Evolutionary conservation across 345 rosid species (phyloP), one percentile per base, ranked within the genome.

Genomic region (Eucalyptus caleyi): DNA sequence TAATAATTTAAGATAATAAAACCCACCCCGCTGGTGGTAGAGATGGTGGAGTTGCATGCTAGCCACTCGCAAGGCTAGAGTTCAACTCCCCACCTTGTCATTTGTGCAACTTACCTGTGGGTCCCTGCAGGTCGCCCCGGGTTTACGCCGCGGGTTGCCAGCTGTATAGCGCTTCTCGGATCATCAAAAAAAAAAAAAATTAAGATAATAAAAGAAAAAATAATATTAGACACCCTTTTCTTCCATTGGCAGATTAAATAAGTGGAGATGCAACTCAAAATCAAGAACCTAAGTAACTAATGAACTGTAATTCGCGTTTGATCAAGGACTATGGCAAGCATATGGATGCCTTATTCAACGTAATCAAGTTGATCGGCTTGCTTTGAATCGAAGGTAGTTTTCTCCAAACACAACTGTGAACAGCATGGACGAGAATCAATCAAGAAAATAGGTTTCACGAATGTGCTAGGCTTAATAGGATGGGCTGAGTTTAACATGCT

Each of bases 41-140:
- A 49, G 50, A 49, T 49, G 15, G 50, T 49, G 50, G 50, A 49
- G 15, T 49, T 49, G 50, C 50, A 49, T 2, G 6, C 0, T 49
- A 0, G 13, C 0, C 13, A 11, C 49, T 1, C 13, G 13, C 5
- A 47, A 47, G 49, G 50, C 50, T 0, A 49, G 50, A 49, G 50
- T 49, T 49, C 50, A 49, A 49, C 50, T 49, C 6, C 50, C 6
- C 50, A 49, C 50, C 50, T 49, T 0, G 1, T 49, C 50, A 4
- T 49, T 49, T 49, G 15, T 0, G 14, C 1, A 5, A 49, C 50
- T 49, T 49, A 49, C 50, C 1, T 12, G 15, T 49, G 50, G 50
- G 50, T 45, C 49, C 49, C 11, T 9, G 4, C 4, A 1, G 47
- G 49, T 47, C 14, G 13, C 13, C 49, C 49, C 0, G 12, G 1